These are phyloP conservation scores for Wickerhamiella brachini DNA, from an alignment of 805 yeast genomes.

Conservation along the genomic window DNA sequence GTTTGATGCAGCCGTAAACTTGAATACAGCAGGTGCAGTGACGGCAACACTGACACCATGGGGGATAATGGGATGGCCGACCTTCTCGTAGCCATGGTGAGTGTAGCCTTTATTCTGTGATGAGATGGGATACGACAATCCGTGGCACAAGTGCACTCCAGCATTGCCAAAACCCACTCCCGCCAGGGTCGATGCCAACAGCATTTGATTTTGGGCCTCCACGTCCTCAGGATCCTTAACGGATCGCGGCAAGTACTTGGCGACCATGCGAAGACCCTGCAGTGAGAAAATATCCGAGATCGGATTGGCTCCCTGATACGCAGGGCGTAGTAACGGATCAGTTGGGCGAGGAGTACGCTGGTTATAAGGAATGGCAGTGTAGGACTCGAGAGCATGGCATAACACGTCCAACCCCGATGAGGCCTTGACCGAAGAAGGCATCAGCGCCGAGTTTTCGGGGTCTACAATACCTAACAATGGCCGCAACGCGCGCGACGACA, in stretches of 20 bases:
- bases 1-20: conserved; percentile 27
- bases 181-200: conserved; percentile 33
- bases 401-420: conserved; percentile 33
- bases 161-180: conserved; percentile 36
- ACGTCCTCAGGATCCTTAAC: conserved; percentile 29
- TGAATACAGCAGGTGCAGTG: conserved; percentile 32
- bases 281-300: conserved; percentile 32
- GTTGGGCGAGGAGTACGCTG: conserved; percentile 28
- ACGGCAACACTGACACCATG: conserved; percentile 35
- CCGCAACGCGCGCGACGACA: conserved; percentile 30
- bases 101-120: conserved; percentile 26
- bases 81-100: conserved; percentile 26
- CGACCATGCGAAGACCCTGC: conserved; percentile 29
- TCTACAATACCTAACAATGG: conserved; percentile 33
- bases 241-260: conserved; percentile 29
- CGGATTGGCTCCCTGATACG: conserved; percentile 34
- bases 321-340: conserved; percentile 27
- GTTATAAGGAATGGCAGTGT: conserved; percentile 31
- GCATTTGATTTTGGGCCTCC: conserved; percentile 31
- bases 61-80: conserved; percentile 30
- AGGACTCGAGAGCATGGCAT: conserved; percentile 34
- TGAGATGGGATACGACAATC: conserved; percentile 29
- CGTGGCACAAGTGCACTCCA: conserved; percentile 32
- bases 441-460: conserved; percentile 28
- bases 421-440: conserved; percentile 31